These are phyloP conservation scores for Daldinia loculata DNA, from an alignment of 495 filamentous ascomycete species.

Conservation along the genomic window DNA sequence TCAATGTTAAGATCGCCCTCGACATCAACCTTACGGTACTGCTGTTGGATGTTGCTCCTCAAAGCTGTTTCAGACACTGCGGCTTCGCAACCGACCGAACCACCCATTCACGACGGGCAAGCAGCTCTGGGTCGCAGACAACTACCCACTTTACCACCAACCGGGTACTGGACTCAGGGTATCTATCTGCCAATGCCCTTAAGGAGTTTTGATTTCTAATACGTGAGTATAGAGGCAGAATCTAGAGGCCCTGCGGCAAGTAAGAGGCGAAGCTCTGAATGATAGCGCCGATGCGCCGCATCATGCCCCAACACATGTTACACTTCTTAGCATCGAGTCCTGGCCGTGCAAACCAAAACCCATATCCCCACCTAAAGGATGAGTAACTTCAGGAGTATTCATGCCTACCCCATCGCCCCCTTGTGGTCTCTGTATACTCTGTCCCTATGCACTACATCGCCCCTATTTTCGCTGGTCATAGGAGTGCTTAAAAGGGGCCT, in stretches of 20 bases:
- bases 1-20: not conserved
- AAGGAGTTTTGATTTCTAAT: not conserved
- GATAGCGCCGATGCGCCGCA: not conserved
- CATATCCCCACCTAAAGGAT: not conserved
- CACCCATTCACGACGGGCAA: not conserved
- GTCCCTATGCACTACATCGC: not conserved
- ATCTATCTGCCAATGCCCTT: not conserved
- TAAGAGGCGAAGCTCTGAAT: not conserved
- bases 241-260: not conserved
- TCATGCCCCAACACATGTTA: not conserved
- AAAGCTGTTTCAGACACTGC: slow-evolving; percentile 3
- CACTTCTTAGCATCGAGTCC: not conserved
- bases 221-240: not conserved
- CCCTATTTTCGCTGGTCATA: not conserved
- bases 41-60: not conserved
- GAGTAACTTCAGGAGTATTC: not conserved
- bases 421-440: not conserved
- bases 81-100: not conserved
- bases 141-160: slow-evolving; percentile 1
- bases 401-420: not conserved
- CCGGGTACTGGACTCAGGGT: not conserved
- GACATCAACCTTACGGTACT: not conserved
- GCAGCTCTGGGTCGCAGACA: not conserved
- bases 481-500: not conserved
- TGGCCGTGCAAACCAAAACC: not conserved